phyloP scores from a whole-genome alignment of 805 yeast genomes.

The Jamesozyma piceae region DNA sequence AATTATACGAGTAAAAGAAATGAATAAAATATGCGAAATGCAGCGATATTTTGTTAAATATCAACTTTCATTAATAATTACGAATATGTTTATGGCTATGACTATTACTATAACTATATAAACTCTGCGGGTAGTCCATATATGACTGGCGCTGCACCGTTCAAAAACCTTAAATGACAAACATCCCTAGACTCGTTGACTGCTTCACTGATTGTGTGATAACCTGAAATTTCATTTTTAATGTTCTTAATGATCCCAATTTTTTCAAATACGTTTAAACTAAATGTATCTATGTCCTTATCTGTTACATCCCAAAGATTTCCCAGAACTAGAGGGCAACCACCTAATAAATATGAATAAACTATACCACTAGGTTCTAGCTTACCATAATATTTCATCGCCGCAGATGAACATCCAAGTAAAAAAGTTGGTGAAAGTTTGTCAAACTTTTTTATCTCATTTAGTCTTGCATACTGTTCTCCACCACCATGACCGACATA shows the following conservation, averaged over 20 bases:
- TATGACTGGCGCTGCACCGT: constrained; percentile 88
- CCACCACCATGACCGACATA: constrained; percentile 97
- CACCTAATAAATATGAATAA: constrained; percentile 65
- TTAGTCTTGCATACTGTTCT: constrained; percentile 62
- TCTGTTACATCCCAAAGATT: constrained; percentile 97
- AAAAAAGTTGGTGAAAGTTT: constrained; percentile 53
- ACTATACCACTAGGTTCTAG: constrained; percentile 72
- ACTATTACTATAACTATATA: background rate
- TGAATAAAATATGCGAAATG: too few relatives aligned
- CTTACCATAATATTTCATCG: constrained; percentile 45
- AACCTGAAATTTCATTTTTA: constrained; percentile 15
- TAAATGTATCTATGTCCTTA: constrained; percentile 81
- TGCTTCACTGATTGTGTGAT: constrained; percentile 42
- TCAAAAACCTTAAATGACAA: constrained; percentile 64
- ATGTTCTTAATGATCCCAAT: constrained; percentile 48
- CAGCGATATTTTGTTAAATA: too few relatives aligned
- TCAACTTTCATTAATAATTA: background rate
- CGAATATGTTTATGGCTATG: background rate
- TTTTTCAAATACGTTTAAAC: constrained; percentile 45
- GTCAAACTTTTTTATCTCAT: constrained; percentile 38
- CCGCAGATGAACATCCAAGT: constrained; percentile 88
- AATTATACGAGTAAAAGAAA: too few relatives aligned
- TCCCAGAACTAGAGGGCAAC: constrained; percentile 74
- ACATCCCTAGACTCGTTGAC: constrained; percentile 51
- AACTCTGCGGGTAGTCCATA: constrained; percentile 64